Base-by-base conservation (phyloP, 2,329 filamentous ascomycete genomes). In the Trichoderma sp. region DNA sequence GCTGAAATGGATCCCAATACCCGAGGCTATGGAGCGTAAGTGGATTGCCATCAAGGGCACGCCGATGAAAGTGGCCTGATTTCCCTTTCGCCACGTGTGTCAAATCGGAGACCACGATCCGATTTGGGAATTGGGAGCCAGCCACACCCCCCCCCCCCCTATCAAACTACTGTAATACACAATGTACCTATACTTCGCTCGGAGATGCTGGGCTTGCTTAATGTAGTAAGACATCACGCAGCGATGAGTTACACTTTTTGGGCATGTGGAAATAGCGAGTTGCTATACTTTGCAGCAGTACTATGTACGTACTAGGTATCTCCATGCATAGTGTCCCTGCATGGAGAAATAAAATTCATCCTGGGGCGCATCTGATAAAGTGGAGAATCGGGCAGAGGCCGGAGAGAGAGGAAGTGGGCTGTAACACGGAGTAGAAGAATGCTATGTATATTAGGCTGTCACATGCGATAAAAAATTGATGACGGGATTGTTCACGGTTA, bases 11-110 rank as follows among this genome's bases (percentile, higher is more conserved):
- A 53, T 52, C 60, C 60, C 35, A 19, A 54, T 12, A 53, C 48
- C 60, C 60, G 60, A 64, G 48, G 22, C 17, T 39, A 10, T 53
- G 60, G 48, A 64, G 22, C 32, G 8, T 2, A 32, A 29, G 60
- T 64, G 60, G 60, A 32, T 42, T 35, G 34, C 48, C 5, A 25
- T 52, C 27, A 37, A 35, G 45, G 32, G 22, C 29, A 29, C n/a
- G 59, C 42, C 45, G 32, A 52, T 39, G 19, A 52, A 64, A 64
- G 60, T 64, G 60, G 60, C 34, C 60, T 64, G 60, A 64, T 64
- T 64, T 54, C 48, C 42, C 32, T 52, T 35, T 25, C 48, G 34
- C 35, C 34, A 42, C 60, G 29, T n/a, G 25, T 64, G 60, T 54
- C 48, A 53, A 54, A 54, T 64, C 35, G 60, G 60, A 22, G 50